phyloP scores from a whole-genome alignment of 2,329 filamentous ascomycete species.

The Pseudocercospora eumusae region DNA sequence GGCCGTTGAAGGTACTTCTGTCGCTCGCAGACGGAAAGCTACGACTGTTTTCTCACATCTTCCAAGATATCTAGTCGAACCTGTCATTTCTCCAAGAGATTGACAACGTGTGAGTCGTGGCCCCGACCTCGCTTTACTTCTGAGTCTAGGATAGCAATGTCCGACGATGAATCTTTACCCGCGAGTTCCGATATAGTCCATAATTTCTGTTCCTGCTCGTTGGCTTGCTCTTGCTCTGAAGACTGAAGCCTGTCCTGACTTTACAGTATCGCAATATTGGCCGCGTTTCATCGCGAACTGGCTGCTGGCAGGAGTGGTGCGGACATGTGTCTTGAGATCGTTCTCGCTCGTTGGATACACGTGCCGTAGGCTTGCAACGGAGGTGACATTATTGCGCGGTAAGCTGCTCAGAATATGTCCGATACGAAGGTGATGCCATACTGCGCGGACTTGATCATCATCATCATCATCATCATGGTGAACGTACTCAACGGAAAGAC shows the following conservation, averaged over 20 bases:
- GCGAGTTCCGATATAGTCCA: neutral
- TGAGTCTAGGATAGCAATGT: neutral
- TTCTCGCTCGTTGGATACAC: neutral
- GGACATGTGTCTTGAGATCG: neutral
- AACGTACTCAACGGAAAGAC: neutral
- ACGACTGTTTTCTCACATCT: neutral
- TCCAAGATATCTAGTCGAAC: neutral
- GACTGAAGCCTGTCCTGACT: neutral
- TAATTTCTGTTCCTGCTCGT: neutral
- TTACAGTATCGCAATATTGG: neutral
- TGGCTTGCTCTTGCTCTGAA: no score
- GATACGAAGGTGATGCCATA: neutral
- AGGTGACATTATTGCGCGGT: neutral
- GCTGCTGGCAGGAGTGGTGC: neutral
- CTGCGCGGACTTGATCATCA: neutral
- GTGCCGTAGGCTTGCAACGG: neutral
- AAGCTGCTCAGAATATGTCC: neutral
- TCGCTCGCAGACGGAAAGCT: neutral
- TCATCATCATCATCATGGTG: no score
- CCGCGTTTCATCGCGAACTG: neutral
- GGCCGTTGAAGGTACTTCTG: neutral
- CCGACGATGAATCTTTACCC: neutral
- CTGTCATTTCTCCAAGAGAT: neutral
- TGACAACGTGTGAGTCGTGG: neutral
- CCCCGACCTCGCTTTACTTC: neutral